Evolutionary conservation across 306 rosid genomes (phyloP), one percentile per base, ranked within the genome.

Genomic region (Alnus rubra): DNA sequence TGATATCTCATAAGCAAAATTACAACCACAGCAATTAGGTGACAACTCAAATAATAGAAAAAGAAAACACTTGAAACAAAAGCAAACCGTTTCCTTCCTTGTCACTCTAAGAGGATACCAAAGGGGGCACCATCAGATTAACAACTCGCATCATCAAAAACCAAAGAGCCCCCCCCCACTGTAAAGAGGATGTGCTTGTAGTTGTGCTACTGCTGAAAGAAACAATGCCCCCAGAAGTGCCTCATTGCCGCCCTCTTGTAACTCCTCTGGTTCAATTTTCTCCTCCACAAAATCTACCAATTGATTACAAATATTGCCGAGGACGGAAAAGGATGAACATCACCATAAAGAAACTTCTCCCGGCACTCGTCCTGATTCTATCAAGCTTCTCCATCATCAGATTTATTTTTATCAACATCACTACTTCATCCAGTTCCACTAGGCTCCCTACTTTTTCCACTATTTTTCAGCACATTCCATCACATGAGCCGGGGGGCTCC

Each of bases 21-120:
- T 51, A 75, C 74, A 79, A 80, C 77, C 50, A 8, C 77, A 72
- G 73, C 52, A 81, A 89, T 85, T 80, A 89, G 89, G 92, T 81
- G 71, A 60, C 72, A 55, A 64, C 73, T 63, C 7, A 58, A 78
- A 81, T 76, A 69, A 47, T 75, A 79, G 28, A 44, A 72, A 76
- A 75, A 84, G 54, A 64, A 42, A 72, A 82, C 70, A 81, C 97
- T 92, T 94, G 68, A 79, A 84, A 82, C 75, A 80, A 59, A 94
- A 94, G 97, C 97, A 89, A 92, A 82, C 68, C 2, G 83, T 49
- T 88, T 76, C 83, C 98, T 87, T 92, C 80, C 76, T 81, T 84
- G 42, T 78, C 89, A 91, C 97, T 82, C 95, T 42, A 86, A 91
- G 62, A 80, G 55, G 74, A 78, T 50, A 44, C 75, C 69, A 73